These are phyloP conservation scores for Metarhizium robertsii DNA, from an alignment of 2,329 filamentous ascomycete species.

Conservation along the genomic window DNA sequence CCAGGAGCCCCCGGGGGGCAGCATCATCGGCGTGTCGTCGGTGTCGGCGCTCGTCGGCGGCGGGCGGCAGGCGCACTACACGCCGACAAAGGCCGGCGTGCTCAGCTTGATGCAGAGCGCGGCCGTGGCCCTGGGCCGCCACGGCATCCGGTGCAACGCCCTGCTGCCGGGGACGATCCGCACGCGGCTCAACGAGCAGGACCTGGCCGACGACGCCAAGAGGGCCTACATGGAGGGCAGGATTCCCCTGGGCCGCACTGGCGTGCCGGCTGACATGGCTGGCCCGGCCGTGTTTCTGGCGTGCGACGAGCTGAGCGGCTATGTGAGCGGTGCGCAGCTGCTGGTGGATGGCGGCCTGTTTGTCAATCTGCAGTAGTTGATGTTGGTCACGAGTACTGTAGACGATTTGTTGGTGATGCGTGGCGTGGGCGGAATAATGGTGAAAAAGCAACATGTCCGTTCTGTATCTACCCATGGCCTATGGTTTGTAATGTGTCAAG, in stretches of 20 bases:
- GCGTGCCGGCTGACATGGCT: constrained; percentile 62
- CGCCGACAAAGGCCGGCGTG: constrained; percentile 79
- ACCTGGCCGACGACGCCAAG: constrained; percentile 66
- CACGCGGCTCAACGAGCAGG: constrained; percentile 77
- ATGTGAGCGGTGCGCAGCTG: constrained; percentile 74
- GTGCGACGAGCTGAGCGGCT: constrained; percentile 66
- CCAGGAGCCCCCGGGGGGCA: constrained; percentile 59
- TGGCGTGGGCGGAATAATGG: too few relatives aligned
- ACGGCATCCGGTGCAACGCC: constrained; percentile 75
- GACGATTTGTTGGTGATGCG: too few relatives aligned
- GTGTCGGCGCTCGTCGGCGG: constrained; percentile 72
- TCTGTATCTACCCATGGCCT: too few relatives aligned
- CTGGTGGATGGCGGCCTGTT: constrained; percentile 84
- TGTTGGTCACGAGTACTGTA: too few relatives aligned
- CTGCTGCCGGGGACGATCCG: constrained; percentile 74
- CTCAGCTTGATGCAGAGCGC: constrained; percentile 74
- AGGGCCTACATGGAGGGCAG: constrained; percentile 68
- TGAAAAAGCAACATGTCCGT: too few relatives aligned
- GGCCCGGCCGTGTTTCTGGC: constrained; percentile 82
- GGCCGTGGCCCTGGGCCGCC: constrained; percentile 66
- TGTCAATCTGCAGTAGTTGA: constrained; percentile 68
- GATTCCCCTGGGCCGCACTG: constrained; percentile 71
- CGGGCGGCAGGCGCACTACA: constrained; percentile 74
- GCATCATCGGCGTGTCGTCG: constrained; percentile 68
- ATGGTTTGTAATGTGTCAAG: too few relatives aligned